Conservation (phyloP, 1,284 basidiomycete genomes). For the Sporisorium scitamineum region DNA sequence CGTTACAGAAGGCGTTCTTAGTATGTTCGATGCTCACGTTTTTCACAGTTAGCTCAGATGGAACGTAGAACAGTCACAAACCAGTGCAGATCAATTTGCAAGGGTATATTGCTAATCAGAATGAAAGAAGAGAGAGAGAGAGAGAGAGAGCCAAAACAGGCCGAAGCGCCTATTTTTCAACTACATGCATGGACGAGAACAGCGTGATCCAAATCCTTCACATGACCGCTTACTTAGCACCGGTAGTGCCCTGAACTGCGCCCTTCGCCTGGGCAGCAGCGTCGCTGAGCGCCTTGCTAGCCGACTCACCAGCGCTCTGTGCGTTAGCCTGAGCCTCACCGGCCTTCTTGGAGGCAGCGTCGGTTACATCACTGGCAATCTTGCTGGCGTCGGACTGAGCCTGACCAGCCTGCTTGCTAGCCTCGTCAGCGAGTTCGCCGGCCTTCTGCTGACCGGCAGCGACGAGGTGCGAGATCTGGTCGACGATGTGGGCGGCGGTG, state of each 20-base stretch:
- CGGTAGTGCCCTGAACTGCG: conserved; percentile 36
- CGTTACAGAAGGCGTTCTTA: too few species aligned
- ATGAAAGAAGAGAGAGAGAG: neutral
- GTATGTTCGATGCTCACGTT: too few species aligned
- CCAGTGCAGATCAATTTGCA: conserved; percentile 1
- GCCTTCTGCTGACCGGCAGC: conserved; percentile 48
- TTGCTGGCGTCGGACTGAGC: conserved; percentile 19
- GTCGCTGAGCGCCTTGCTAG: conserved; percentile 45
- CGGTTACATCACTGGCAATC: conserved; percentile 22
- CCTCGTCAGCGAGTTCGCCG: conserved; percentile 45
- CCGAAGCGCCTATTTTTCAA: neutral
- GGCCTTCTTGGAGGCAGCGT: conserved; percentile 36
- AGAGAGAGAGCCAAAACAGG: neutral
- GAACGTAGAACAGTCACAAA: neutral
- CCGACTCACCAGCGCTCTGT: conserved; percentile 32
- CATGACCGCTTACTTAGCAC: conserved; percentile 27
- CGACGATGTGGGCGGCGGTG: conserved; percentile 45
- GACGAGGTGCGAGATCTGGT: conserved; percentile 41
- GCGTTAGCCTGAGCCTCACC: conserved; percentile 29
- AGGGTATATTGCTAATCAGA: conserved; percentile 41
- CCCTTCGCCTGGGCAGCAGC: conserved; percentile 51
- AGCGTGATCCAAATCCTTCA: neutral
- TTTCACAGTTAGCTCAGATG: too few species aligned
- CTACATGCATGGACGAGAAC: conserved; percentile 11
- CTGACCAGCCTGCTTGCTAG: conserved; percentile 36